Evolutionary conservation across 2,329 filamentous ascomycete genomes (phyloP).

Genomic region (Ceratocystis smalleyi): DNA sequence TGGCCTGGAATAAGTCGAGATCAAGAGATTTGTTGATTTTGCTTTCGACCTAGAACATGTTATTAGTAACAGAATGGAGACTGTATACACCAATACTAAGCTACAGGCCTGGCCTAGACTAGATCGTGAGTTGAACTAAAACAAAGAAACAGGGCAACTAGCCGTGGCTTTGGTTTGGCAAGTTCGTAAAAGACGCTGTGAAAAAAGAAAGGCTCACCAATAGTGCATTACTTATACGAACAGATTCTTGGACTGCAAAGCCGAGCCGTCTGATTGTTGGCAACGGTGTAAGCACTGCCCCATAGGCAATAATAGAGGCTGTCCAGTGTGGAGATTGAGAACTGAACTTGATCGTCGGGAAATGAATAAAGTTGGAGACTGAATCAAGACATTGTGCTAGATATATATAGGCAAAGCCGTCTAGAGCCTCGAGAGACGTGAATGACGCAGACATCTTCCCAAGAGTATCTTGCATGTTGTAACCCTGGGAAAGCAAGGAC

Average conservation of each 20-base stretch:
- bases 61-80: conserved; percentile 6
- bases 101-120: too few species aligned
- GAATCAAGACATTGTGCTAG: conserved; percentile 41
- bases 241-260: conserved; percentile 37
- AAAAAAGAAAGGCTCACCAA: conserved; percentile 20
- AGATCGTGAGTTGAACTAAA: neutral
- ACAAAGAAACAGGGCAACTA: neutral
- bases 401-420: conserved; percentile 46
- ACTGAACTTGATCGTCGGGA: conserved; percentile 42
- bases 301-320: conserved; percentile 43
- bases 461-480: conserved; percentile 34
- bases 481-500: conserved; percentile 46
- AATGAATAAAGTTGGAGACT: conserved; percentile 46
- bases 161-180: neutral
- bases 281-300: conserved; percentile 43
- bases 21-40: conserved; percentile 33
- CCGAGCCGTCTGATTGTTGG: conserved; percentile 46
- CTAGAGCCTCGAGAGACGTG: conserved; percentile 43
- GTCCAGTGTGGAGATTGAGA: conserved; percentile 43
- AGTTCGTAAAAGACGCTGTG: neutral
- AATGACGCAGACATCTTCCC: conserved; percentile 44
- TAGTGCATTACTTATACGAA: conserved; percentile 24
- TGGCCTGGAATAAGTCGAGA: conserved; percentile 33
- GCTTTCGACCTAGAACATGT: conserved; percentile 31
- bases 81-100: too few species aligned